Evolutionary conservation across 192 early-diverging fungal species (phyloP).

Genomic region (Polychytrium aggregatum): DNA sequence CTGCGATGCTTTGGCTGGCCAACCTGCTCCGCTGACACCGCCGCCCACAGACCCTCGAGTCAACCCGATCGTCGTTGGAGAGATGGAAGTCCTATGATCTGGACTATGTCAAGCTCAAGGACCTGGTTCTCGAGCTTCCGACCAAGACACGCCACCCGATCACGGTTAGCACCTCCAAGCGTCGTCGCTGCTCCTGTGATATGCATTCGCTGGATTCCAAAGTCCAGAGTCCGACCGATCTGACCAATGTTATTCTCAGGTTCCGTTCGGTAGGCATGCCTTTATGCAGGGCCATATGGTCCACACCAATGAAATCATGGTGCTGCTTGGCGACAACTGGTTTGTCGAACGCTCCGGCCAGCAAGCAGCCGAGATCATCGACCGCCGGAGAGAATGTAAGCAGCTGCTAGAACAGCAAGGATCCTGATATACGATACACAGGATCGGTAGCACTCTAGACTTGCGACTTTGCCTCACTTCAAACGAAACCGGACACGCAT

Average conservation of each 20-base stretch:
- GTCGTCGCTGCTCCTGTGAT: not conserved
- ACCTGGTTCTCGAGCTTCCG: constrained; percentile 29
- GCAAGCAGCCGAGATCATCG: constrained; percentile 63
- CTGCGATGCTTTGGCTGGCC: too few relatives aligned
- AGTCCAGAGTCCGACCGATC: constrained; percentile 13
- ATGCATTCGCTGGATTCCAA: constrained; percentile 9
- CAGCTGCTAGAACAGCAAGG: not conserved
- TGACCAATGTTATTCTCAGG: constrained; percentile 30
- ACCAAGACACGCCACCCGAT: constrained; percentile 32
- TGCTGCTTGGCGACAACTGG: constrained; percentile 86
- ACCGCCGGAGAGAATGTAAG: constrained; percentile 58
- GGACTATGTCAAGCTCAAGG: constrained; percentile 43
- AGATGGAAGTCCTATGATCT: constrained; percentile 44
- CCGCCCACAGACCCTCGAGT: constrained; percentile 12
- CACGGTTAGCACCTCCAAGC: constrained; percentile 32
- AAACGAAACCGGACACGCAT: too few relatives aligned
- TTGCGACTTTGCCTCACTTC: too few relatives aligned
- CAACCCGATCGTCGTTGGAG: constrained; percentile 21
- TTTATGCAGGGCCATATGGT: constrained; percentile 79
- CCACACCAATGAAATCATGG: constrained; percentile 87
- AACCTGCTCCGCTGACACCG: too few relatives aligned
- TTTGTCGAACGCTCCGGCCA: constrained; percentile 69
- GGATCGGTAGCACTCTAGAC: too few relatives aligned
- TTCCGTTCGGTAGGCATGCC: constrained; percentile 76
- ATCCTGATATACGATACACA: constrained; percentile 29